Base-by-base conservation (phyloP, 1,284 basidiomycete species). In the Vanrija sp. region DNA sequence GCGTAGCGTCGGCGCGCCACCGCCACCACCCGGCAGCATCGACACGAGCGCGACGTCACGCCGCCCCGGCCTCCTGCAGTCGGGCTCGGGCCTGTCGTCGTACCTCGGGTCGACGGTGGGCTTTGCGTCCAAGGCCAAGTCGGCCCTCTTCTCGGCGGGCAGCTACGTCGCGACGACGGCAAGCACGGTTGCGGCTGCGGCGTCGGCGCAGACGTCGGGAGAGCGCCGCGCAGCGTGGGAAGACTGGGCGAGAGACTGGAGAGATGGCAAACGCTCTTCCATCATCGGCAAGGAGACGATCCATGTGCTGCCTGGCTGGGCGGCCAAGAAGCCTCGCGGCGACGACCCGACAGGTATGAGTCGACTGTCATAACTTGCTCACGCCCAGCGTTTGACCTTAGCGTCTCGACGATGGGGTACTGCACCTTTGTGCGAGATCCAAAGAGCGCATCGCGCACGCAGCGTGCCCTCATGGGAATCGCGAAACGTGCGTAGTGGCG, bases 391-490 rank as follows among this genome's bases (percentile, higher is more conserved):
- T 58, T 57, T 44, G 55, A 60, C 47, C 49, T 54, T 28, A 55
- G 54, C 46, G 49, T 54, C 26, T 50, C 52, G 9, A 46, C 45
- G 6, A 29, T 39, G 16, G 57, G 55, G 12, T 57, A 54, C 65
- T 87, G 86, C 0, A 81, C 84, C 16, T 83, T 80, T 49, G 79
- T 85, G 45, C 81, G 84, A 38, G 79, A 82, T 3, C 81, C 83
- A 3, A 85, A 85, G 51, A 79, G 81, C 51, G 82, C 84, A 1
- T 86, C 84, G 46, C 83, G 88, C 6, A 85, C 87, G 1, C 89
- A 91, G 58, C 81, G 82, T 14, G 84, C 87, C 0, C 88, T 92
- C 64, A 80, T 91, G 55, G 81, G 82, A 19, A 74, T 92, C 42
- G 90, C 89, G 8, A 87, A 85, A 80, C 81, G 90, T 89, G n/a